These are phyloP conservation scores for Talaromyces adpressus DNA, from an alignment of 495 filamentous ascomycete species.

Conservation along the genomic window DNA sequence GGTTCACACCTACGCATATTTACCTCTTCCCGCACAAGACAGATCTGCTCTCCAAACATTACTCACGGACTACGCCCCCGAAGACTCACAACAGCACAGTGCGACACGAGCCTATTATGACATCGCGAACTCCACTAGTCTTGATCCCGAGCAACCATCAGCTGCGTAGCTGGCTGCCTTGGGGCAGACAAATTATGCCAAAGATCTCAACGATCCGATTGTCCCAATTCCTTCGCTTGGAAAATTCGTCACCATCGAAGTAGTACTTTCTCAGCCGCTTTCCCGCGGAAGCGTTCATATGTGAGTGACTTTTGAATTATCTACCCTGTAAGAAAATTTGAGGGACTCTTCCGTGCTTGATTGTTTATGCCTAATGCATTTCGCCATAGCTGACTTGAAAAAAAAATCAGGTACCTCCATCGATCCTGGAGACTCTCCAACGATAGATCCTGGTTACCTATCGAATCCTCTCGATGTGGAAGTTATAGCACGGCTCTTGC, in stretches of 20 bases:
- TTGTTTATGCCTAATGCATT: too few relatives aligned
- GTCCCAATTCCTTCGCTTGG: neutral
- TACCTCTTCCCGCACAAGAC: neutral
- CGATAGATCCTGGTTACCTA: conserved; percentile 17
- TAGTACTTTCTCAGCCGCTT: neutral
- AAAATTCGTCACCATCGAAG: neutral
- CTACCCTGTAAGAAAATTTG: neutral
- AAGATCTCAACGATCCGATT: neutral
- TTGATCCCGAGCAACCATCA: neutral
- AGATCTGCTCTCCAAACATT: neutral
- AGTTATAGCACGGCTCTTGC: conserved; percentile 32
- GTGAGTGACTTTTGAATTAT: neutral
- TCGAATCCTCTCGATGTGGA: conserved; percentile 28
- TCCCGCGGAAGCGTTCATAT: neutral
- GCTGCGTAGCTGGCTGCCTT: neutral
- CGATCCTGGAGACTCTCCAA: conserved; percentile 11
- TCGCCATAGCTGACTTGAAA: neutral
- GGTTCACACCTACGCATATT: neutral
- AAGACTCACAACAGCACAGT: neutral
- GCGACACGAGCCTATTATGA: neutral
- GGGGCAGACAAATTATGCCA: neutral
- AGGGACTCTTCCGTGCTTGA: neutral
- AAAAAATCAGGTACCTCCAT: conserved; percentile 8
- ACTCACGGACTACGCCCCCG: neutral
- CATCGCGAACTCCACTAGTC: neutral